phyloP scores from a whole-genome alignment of 2,329 filamentous ascomycete genomes.

The Fulvia fulva region DNA sequence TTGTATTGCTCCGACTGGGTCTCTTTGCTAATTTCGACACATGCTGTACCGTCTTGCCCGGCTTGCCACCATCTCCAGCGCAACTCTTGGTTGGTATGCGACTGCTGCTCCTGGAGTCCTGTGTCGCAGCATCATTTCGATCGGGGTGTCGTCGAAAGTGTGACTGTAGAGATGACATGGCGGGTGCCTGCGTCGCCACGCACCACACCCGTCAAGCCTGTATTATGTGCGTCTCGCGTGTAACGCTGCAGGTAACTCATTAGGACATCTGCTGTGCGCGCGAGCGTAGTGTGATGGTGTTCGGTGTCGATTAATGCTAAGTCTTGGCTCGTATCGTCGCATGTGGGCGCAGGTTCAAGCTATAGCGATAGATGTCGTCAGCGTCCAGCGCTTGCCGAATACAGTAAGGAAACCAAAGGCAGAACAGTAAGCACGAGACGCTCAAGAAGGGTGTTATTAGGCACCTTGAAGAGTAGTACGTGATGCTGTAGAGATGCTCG shows the following conservation, averaged over 20 bases:
- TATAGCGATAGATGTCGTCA: conserved; percentile 7
- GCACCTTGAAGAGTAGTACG: conserved; percentile 7
- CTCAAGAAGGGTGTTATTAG: conserved; percentile 3
- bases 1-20: conserved; percentile 19
- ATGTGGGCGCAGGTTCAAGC: conserved; percentile 2
- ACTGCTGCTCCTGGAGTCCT: conserved; percentile 11
- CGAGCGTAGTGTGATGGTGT: conserved; percentile 2
- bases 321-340: conserved; percentile 1
- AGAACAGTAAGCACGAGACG: background rate
- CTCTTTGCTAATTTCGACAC: conserved; percentile 26
- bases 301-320: conserved; percentile 3
- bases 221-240: conserved; percentile 2
- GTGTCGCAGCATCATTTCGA: background rate
- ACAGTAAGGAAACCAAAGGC: background rate
- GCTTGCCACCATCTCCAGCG: conserved; percentile 7
- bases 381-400: conserved; percentile 13
- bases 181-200: conserved; percentile 8
- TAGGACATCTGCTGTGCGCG: conserved; percentile 1
- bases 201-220: conserved; percentile 8
- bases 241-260: conserved; percentile 2
- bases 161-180: conserved; percentile 8
- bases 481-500: background rate
- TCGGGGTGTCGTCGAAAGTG: conserved; percentile 4
- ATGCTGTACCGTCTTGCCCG: conserved; percentile 23
- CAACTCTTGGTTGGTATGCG: conserved; percentile 23